phyloP scores from a whole-genome alignment of 2,329 filamentous ascomycete genomes.

The Calonectria honghensis region DNA sequence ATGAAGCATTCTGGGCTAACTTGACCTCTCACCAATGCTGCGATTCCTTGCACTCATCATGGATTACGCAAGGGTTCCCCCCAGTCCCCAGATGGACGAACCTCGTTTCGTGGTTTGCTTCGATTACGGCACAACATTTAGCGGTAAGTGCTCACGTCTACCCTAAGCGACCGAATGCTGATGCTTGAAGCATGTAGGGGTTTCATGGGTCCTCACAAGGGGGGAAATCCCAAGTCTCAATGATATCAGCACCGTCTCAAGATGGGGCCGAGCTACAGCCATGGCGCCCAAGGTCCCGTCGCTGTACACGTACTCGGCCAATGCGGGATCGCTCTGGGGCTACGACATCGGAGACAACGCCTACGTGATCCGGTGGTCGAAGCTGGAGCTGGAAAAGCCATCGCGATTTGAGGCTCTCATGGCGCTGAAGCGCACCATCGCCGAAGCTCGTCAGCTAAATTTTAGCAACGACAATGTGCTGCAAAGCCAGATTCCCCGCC shows the following conservation, averaged over 20 bases:
- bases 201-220: conserved; percentile 37
- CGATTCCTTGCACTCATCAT: neutral
- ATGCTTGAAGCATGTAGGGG: conserved; percentile 14
- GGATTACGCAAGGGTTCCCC: neutral
- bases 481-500: conserved; percentile 32
- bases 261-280: conserved; percentile 27
- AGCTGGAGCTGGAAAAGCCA: conserved; percentile 39
- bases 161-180: neutral
- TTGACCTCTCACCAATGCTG: neutral
- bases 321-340: conserved; percentile 35
- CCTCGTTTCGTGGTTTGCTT: conserved; percentile 42
- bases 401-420: conserved; percentile 30
- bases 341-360: conserved; percentile 40
- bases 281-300: conserved; percentile 39
- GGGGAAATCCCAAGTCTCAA: conserved; percentile 28
- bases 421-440: conserved; percentile 36
- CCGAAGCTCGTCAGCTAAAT: conserved; percentile 26
- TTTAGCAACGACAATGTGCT: conserved; percentile 22
- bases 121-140: conserved; percentile 44
- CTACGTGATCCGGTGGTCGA: conserved; percentile 42
- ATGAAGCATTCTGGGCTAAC: neutral
- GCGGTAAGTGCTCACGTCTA: conserved; percentile 14
- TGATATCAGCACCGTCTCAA: conserved; percentile 37
- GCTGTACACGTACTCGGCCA: conserved; percentile 40
- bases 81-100: conserved; percentile 3